A percentile compares a stretch with the other conserved stretches of the same genome.
Evolutionary conservation across 2,329 filamentous ascomycete species (phyloP).

Genomic region (Leptographium procerum): DNA sequence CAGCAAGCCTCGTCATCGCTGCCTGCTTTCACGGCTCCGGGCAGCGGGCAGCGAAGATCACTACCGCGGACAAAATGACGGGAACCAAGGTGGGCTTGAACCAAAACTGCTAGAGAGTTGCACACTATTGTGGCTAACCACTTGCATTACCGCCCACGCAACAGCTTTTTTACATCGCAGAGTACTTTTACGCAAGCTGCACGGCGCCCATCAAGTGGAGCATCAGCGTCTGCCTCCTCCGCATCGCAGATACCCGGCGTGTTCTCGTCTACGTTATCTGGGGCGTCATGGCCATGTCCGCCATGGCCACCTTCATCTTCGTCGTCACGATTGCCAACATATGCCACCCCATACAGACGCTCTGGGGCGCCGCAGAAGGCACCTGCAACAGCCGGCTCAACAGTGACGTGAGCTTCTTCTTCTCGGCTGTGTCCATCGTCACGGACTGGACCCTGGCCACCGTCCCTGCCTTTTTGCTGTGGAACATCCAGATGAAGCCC

Average conservation of each 20-base stretch:
- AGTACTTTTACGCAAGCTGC: constrained; percentile 1
- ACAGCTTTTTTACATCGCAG: neutral
- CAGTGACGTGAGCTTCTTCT: constrained; percentile 1
- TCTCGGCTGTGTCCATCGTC: constrained; percentile 1
- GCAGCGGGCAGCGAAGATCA: neutral
- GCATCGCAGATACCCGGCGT: neutral
- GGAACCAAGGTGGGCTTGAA: neutral
- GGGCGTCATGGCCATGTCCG: neutral
- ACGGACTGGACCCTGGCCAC: constrained; percentile 2
- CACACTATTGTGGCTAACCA: neutral
- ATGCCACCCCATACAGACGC: constrained; percentile 1
- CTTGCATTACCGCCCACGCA: too few species aligned
- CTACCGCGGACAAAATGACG: neutral
- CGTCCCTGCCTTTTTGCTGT: neutral
- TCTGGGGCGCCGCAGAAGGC: constrained; percentile 1
- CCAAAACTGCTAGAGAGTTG: neutral
- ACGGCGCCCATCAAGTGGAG: constrained; percentile 1
- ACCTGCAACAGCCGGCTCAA: neutral
- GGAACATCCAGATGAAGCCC: constrained; percentile 1
- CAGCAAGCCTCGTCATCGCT: neutral
- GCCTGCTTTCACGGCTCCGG: neutral
- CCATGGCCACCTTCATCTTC: neutral
- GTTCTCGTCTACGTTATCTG: neutral
- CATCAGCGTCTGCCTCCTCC: neutral
- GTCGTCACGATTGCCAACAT: constrained; percentile 2